Percentiles rank a stretch among this genome's conserved stretches.
phyloP scores from a whole-genome alignment of 305 asterid species.

The Coffea humblotiana region DNA sequence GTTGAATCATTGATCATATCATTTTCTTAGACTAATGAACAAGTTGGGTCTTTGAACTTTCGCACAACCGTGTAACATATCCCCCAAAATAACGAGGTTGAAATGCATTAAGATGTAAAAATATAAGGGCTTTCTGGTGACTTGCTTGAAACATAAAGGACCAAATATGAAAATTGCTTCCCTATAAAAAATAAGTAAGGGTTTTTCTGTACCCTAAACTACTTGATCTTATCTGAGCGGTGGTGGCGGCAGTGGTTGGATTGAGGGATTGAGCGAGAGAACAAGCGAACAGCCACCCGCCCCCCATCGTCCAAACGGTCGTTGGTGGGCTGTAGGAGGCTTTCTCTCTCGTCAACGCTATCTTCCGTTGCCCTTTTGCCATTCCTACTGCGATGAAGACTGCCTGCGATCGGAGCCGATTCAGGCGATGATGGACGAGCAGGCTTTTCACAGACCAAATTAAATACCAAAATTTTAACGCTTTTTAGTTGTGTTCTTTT shows the following conservation, averaged over 20 bases:
- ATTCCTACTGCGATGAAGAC: slow-evolving; percentile 62
- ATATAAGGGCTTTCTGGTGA: not conserved
- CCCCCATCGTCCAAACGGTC: slow-evolving; percentile 25
- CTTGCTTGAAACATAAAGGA: not conserved
- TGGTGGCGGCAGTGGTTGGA: slow-evolving; percentile 21
- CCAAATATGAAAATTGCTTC: not conserved
- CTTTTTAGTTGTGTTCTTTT: not conserved
- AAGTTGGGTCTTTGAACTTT: too few relatives aligned
- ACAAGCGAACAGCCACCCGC: slow-evolving; percentile 19
- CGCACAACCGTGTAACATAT: too few relatives aligned
- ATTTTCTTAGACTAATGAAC: too few relatives aligned
- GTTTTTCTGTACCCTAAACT: not conserved
- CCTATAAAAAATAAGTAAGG: not conserved
- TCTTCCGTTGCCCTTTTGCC: slow-evolving; percentile 20
- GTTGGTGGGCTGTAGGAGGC: slow-evolving; percentile 32
- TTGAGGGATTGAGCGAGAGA: slow-evolving; percentile 3
- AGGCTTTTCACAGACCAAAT: slow-evolving; percentile 34
- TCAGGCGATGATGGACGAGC: slow-evolving; percentile 55
- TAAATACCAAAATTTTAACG: not conserved
- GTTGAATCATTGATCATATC: too few relatives aligned
- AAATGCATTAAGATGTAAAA: too few relatives aligned
- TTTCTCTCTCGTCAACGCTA: not conserved
- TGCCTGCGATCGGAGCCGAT: slow-evolving; percentile 59
- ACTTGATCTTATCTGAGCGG: slow-evolving; percentile 80
- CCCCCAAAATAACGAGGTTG: too few relatives aligned